Evolutionary conservation across 768 basidiomycete genomes (phyloP).

Genomic region (Favolaschia claudopus): DNA sequence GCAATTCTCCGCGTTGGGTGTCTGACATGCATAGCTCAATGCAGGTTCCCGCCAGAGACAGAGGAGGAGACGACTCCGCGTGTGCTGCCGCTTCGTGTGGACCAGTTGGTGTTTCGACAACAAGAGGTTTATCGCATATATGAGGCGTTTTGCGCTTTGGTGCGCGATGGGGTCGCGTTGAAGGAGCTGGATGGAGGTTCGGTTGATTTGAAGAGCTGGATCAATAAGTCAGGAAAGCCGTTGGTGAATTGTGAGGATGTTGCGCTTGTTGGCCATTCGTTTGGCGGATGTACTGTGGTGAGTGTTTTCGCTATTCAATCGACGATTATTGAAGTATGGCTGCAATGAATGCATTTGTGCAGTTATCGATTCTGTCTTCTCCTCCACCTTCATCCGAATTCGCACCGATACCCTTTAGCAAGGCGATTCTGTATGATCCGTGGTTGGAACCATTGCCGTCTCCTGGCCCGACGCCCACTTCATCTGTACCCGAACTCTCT

Average conservation of each 20-base stretch:
- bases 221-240: constrained; percentile 24
- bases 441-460: constrained; percentile 82
- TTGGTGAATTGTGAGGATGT: constrained; percentile 45
- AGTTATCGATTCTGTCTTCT: constrained; percentile 67
- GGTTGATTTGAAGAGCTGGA: constrained; percentile 53
- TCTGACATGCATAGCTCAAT: not conserved
- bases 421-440: constrained; percentile 77
- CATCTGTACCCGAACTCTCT: constrained; percentile 18
- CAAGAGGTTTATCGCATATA: constrained; percentile 74
- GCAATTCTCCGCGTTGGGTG: not conserved
- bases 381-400: constrained; percentile 48
- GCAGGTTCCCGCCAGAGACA: constrained; percentile 25
- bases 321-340: not conserved
- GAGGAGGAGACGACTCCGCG: constrained; percentile 26
- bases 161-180: constrained; percentile 47
- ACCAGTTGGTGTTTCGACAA: constrained; percentile 76
- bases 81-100: constrained; percentile 58
- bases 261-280: constrained; percentile 52
- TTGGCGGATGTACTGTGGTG: constrained; percentile 58
- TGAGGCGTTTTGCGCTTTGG: constrained; percentile 62
- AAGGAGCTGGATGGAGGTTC: constrained; percentile 44
- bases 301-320: constrained; percentile 8
- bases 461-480: constrained; percentile 56
- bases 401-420: constrained; percentile 57
- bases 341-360: constrained; percentile 9